Conservation (phyloP, 1,284 basidiomycete species). For the Salmacisia buchloeana region DNA sequence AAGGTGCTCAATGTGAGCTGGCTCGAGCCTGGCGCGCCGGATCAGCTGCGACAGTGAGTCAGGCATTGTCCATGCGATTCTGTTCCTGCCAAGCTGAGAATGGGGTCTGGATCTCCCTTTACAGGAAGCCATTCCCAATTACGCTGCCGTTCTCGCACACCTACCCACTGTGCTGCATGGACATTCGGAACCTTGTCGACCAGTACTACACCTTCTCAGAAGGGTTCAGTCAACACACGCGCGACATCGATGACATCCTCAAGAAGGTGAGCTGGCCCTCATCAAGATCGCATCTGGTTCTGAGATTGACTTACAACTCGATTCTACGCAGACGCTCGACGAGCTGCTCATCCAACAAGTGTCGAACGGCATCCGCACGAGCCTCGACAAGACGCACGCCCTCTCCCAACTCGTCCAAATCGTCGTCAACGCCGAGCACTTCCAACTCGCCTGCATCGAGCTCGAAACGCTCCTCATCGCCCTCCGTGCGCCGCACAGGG, state of each 20-base stretch:
- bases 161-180: constrained; percentile 89
- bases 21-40: constrained; percentile 59
- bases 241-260: constrained; percentile 85
- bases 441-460: constrained; percentile 77
- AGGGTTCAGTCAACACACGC: constrained; percentile 81
- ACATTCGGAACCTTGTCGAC: constrained; percentile 88
- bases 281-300: not conserved
- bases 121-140: constrained; percentile 68
- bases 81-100: not conserved
- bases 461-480: constrained; percentile 78
- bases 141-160: constrained; percentile 89
- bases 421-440: constrained; percentile 87
- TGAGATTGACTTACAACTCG: not conserved
- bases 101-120: constrained; percentile 49
- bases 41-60: constrained; percentile 16
- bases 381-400: constrained; percentile 65
- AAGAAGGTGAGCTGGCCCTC: constrained; percentile 69
- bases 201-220: constrained; percentile 96
- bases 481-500: constrained; percentile 65
- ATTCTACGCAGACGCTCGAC: constrained; percentile 68
- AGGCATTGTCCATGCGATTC: constrained; percentile 21
- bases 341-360: constrained; percentile 75
- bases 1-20: constrained; percentile 78
- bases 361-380: constrained; percentile 67
- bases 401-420: constrained; percentile 93